Evolutionary conservation across 805 yeast species (phyloP).

Genomic region (Zygoascus biomembranicola): DNA sequence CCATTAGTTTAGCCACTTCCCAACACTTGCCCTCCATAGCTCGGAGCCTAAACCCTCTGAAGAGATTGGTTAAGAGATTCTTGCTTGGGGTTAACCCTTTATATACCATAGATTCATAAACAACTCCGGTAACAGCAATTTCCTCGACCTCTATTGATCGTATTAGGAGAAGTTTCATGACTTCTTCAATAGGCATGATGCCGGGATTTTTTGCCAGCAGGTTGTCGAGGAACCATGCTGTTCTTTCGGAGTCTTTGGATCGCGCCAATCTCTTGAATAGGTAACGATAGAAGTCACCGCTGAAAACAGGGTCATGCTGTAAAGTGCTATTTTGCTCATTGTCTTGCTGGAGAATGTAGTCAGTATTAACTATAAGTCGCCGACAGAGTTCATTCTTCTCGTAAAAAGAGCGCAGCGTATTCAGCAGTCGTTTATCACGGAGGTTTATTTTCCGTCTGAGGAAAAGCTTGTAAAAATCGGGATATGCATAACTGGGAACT

Average conservation of each 20-base stretch:
- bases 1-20: conserved; percentile 16
- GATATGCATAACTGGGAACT: conserved; percentile 9
- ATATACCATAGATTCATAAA: conserved; percentile 17
- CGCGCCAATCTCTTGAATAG: conserved; percentile 7
- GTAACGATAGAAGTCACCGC: conserved; percentile 4
- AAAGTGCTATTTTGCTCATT: neutral
- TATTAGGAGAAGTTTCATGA: conserved; percentile 13
- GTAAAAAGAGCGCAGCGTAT: conserved; percentile 5
- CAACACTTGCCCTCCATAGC: conserved; percentile 23
- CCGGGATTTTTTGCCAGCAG: conserved; percentile 1
- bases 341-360: neutral
- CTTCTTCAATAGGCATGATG: neutral
- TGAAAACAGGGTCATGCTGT: neutral
- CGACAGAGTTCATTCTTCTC: conserved; percentile 10
- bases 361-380: conserved; percentile 1
- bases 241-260: conserved; percentile 5
- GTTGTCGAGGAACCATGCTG: conserved; percentile 12
- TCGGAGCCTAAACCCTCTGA: conserved; percentile 21
- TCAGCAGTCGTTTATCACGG: neutral
- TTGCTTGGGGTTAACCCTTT: conserved; percentile 14
- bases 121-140: conserved; percentile 16
- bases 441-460: conserved; percentile 7
- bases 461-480: conserved; percentile 10
- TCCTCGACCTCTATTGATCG: conserved; percentile 23
- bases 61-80: conserved; percentile 16